Percentiles rank a stretch among this genome's conserved stretches.
Conservation (phyloP, 352 stramenopile species). For the Phytopythium litorale region DNA sequence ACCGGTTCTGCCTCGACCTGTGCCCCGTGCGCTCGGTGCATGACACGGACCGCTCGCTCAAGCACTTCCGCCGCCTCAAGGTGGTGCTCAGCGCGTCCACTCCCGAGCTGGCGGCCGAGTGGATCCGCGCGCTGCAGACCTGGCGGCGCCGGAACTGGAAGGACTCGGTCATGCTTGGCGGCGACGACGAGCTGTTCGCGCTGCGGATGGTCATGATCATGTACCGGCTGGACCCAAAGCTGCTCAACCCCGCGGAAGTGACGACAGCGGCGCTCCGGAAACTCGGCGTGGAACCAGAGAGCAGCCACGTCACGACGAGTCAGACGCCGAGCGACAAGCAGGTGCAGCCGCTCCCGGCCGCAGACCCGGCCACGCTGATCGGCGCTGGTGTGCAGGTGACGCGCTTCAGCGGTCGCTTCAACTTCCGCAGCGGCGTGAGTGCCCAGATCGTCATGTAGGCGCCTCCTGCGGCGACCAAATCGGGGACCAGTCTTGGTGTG, state of each 20-base stretch:
- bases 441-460: conserved; percentile 19
- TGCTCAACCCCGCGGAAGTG: conserved; percentile 43
- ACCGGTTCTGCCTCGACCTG: conserved; percentile 69
- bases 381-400: conserved; percentile 23
- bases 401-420: conserved; percentile 25
- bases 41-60: conserved; percentile 66
- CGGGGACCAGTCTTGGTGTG: not conserved
- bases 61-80: conserved; percentile 47
- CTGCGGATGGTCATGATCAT: conserved; percentile 69
- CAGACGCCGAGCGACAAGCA: conserved; percentile 15
- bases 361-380: conserved; percentile 14
- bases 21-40: conserved; percentile 72
- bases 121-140: conserved; percentile 65
- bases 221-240: conserved; percentile 57
- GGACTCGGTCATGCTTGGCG: conserved; percentile 55
- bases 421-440: conserved; percentile 22
- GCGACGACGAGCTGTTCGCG: conserved; percentile 61
- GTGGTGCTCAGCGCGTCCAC: conserved; percentile 61
- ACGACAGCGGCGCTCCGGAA: conserved; percentile 36
- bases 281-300: conserved; percentile 33
- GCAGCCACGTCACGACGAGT: conserved; percentile 9
- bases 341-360: conserved; percentile 8
- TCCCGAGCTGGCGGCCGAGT: conserved; percentile 40
- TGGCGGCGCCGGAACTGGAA: conserved; percentile 80
- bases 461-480: not conserved